A percentile compares a stretch with the other conserved stretches of the same genome.
phyloP scores from a whole-genome alignment of 73 alveolate species.

The Paramecium biaurelia region DNA sequence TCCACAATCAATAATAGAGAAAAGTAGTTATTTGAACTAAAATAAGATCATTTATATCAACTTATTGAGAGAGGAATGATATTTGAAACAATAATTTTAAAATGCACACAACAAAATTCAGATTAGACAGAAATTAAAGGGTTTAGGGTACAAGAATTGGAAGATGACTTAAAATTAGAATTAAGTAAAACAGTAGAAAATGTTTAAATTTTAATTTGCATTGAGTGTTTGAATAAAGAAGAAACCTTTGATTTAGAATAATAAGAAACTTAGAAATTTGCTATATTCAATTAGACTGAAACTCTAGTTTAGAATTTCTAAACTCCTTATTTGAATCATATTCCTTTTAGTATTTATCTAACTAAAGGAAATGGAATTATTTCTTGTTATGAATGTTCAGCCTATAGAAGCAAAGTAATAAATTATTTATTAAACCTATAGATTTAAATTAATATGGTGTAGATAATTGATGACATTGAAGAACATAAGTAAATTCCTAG shows the following conservation, averaged over 20 bases:
- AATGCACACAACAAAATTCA: not conserved
- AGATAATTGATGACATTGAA: constrained; percentile 53
- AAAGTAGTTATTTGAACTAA: not conserved
- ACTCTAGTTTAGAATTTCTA: not conserved
- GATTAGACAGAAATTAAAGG: constrained; percentile 52
- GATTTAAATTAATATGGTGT: constrained; percentile 59
- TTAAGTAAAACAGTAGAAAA: constrained; percentile 45
- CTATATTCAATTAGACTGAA: not conserved
- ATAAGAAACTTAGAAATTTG: not conserved
- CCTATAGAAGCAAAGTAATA: constrained; percentile 43
- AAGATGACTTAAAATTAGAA: constrained; percentile 20
- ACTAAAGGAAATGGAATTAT: constrained; percentile 43
- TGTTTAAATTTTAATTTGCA: constrained; percentile 28
- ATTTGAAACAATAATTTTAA: not conserved
- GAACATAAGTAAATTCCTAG: constrained; percentile 45
- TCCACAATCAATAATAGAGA: not conserved
- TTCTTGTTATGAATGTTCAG: constrained; percentile 47
- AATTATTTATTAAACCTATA: not conserved
- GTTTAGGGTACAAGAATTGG: constrained; percentile 34
- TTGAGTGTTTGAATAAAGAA: constrained; percentile 24
- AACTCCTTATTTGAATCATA: not conserved
- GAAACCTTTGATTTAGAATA: not conserved
- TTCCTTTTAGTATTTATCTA: constrained; percentile 42
- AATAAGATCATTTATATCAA: not conserved
- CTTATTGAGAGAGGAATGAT: not conserved